Evolutionary conservation across 2,329 filamentous ascomycete species (phyloP).

Genomic region (Talaromyces funiculosus): DNA sequence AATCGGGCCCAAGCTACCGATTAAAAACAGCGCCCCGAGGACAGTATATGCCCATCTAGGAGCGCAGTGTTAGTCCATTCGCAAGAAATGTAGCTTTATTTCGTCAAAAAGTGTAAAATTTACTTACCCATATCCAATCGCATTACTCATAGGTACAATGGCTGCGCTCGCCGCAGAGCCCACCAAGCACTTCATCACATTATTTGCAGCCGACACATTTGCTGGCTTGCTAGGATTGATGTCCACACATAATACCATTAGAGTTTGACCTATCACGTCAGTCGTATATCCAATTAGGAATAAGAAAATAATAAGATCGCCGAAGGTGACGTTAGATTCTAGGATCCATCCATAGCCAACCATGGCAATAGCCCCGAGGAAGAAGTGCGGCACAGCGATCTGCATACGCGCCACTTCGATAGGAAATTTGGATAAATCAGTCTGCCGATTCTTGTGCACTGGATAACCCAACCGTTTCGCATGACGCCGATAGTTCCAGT

Average conservation of each 20-base stretch:
- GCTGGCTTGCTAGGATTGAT: conserved; percentile 50
- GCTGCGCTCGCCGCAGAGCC: conserved; percentile 40
- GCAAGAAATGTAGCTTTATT: too few relatives aligned
- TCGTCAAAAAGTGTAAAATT: too few relatives aligned
- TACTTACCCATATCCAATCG: conserved; percentile 24
- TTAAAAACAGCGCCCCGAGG: not conserved
- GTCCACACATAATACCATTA: conserved; percentile 61
- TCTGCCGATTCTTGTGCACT: conserved; percentile 5
- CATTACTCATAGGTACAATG: conserved; percentile 37
- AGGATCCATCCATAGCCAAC: conserved; percentile 7
- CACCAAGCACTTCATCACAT: conserved; percentile 39
- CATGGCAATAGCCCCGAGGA: not conserved
- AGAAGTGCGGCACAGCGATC: not conserved
- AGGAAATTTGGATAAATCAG: conserved; percentile 15
- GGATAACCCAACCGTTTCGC: not conserved
- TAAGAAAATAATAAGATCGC: not conserved
- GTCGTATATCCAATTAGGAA: conserved; percentile 32
- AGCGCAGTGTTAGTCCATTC: too few relatives aligned
- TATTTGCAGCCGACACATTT: conserved; percentile 41
- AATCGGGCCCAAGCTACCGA: not conserved
- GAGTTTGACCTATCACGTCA: conserved; percentile 58
- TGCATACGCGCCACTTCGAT: conserved; percentile 16
- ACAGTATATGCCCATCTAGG: conserved; percentile 35
- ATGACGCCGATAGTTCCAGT: conserved; percentile 12
- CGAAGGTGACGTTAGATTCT: not conserved